Conservation (phyloP, 768 basidiomycete genomes). For the Mycena leptocephala region DNA sequence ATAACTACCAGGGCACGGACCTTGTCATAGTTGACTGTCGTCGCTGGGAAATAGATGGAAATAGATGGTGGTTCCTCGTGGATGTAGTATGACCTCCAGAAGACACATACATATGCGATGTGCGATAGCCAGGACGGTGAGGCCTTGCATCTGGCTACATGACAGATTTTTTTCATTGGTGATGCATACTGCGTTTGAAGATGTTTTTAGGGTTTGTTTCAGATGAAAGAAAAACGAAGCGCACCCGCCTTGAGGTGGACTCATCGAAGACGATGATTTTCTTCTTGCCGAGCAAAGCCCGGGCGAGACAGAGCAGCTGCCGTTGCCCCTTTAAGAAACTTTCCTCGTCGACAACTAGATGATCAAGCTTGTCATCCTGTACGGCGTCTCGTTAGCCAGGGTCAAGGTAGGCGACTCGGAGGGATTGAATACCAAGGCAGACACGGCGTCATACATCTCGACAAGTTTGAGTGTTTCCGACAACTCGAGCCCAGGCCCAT, state of each 20-base stretch:
- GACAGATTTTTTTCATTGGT: slow-evolving; percentile 23
- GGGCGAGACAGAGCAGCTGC: slow-evolving; percentile 26
- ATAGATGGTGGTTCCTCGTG: background rate
- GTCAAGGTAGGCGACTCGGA: background rate
- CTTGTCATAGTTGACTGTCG: slow-evolving; percentile 27
- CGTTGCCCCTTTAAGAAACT: slow-evolving; percentile 28
- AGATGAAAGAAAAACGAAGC: background rate
- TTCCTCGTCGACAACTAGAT: slow-evolving; percentile 27
- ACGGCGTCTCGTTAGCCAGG: slow-evolving; percentile 5
- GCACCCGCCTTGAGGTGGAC: slow-evolving; percentile 24
- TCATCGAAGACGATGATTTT: slow-evolving; percentile 27
- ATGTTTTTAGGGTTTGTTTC: background rate
- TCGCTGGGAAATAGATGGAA: background rate
- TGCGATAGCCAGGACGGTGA: slow-evolving; percentile 23
- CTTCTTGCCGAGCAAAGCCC: slow-evolving; percentile 24
- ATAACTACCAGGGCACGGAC: background rate
- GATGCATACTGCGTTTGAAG: slow-evolving; percentile 23
- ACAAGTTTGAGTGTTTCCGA: slow-evolving; percentile 29
- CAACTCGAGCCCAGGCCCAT: background rate
- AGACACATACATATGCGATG: slow-evolving; percentile 31
- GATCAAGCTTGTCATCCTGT: slow-evolving; percentile 26
- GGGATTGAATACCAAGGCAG: slow-evolving; percentile 3
- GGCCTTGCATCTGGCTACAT: slow-evolving; percentile 28
- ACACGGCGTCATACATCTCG: slow-evolving; percentile 30
- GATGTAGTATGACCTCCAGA: background rate